A percentile compares a stretch with the other conserved stretches of the same genome.
Evolutionary conservation across 1,284 basidiomycete species (phyloP).

Genomic region (Afroboletus lepidellus): DNA sequence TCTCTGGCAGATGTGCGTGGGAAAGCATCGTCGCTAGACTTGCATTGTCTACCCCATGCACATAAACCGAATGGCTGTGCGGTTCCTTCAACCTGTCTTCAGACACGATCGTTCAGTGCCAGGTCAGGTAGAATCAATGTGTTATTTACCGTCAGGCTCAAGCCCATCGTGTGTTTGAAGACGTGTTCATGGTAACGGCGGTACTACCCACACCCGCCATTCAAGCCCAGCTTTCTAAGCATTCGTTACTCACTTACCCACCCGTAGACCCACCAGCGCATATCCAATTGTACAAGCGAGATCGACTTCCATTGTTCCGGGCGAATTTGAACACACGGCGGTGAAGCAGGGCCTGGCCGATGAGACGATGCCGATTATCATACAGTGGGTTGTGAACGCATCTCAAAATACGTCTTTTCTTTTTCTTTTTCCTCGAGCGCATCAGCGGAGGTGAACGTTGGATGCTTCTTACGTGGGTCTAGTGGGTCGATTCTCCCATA

Average conservation of each 20-base stretch:
- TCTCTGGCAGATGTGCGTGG: no score
- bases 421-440: not conserved
- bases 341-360: not conserved
- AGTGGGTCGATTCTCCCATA: not conserved
- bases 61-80: not conserved
- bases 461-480: constrained; percentile 8
- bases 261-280: not conserved
- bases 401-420: not conserved
- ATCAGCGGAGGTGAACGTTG: not conserved
- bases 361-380: not conserved
- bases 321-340: not conserved
- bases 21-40: no score
- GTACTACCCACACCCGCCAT: not conserved
- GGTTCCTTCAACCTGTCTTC: not conserved
- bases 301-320: not conserved
- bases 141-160: not conserved
- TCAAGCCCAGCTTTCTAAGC: not conserved
- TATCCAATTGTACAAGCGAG: not conserved
- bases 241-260: no score
- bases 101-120: not conserved
- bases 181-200: not conserved
- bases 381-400: not conserved
- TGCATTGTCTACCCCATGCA: no score
- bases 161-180: not conserved
- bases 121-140: not conserved